Evolutionary conservation across 768 basidiomycete genomes (phyloP), one percentile per base, ranked within the genome.

Genomic region (Mycena galericulata): DNA sequence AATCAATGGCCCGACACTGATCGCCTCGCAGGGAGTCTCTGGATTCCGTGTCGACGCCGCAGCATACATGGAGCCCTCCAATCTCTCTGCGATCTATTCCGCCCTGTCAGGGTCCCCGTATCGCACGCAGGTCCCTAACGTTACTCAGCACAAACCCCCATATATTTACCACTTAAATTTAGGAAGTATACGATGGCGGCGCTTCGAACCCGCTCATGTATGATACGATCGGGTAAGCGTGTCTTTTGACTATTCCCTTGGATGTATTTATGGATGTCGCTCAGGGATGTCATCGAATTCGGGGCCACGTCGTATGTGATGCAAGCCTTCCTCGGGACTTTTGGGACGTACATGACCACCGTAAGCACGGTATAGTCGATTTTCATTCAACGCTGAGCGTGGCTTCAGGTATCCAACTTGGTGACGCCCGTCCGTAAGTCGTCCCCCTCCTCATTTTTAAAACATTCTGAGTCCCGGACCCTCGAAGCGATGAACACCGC

Each of bases 281-380:
- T 41, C 55, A 67, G 65, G 50, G 65, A 67, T 54, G 65, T 67
- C 36, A 67, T 67, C 50, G 65, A 67, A 60, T 67, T 67, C 26
- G 50, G 65, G 41, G 65, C 65, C 32, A 36, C 65, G 18, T 53
- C 57, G 32, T 57, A 57, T 40, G 56, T 65, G 55, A 65, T 57
- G 64, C 56, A 57, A 50, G 55, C 55, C 40, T 67, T 67, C 58
- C 57, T 60, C 26, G 65, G 65, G 46, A 58, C 55, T 65, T 65
- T 56, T 32, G 64, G 64, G 47, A 58, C 62, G 36, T 47, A 26
- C 34, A 64, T 64, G 62, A 64, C 62, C 54, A 64, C 62, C 54
- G 62, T 64, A 56, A 64, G 43, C 27, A 64, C 45, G 36, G 34
- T 20, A 26, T 11, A 47, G 45, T 56, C 54, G 36, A 47, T 49